These are phyloP conservation scores for Lachancea fermentati DNA, from an alignment of 805 yeast genomes.

Conservation along the genomic window DNA sequence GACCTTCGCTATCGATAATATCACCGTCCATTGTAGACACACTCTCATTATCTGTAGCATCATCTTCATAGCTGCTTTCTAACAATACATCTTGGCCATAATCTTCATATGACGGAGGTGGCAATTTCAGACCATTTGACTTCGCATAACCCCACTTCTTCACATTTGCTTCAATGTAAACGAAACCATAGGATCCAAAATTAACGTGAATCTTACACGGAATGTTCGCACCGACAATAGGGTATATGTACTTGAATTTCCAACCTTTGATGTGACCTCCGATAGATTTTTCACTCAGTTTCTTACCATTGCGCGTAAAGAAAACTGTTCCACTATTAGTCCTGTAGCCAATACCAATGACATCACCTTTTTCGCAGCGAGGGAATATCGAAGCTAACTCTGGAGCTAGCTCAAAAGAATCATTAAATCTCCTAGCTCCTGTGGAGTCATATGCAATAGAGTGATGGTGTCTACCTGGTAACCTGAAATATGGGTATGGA, in stretches of 20 bases:
- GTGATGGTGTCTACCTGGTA: conserved; percentile 86
- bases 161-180: conserved; percentile 86
- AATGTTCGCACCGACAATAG: conserved; percentile 84
- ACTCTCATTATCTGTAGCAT: conserved; percentile 32
- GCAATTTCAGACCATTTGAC: conserved; percentile 76
- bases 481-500: conserved; percentile 89
- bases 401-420: conserved; percentile 52
- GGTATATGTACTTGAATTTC: conserved; percentile 66
- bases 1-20: conserved; percentile 26
- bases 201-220: conserved; percentile 82
- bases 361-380: conserved; percentile 71
- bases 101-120: conserved; percentile 89
- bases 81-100: conserved; percentile 72
- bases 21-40: conserved; percentile 25
- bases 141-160: conserved; percentile 97
- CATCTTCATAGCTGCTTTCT: conserved; percentile 55
- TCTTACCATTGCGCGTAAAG: conserved; percentile 92
- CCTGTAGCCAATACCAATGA: conserved; percentile 86
- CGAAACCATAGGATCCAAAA: conserved; percentile 85
- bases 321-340: conserved; percentile 80
- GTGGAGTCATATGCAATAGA: conserved; percentile 84
- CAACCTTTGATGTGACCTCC: conserved; percentile 77
- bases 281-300: conserved; percentile 70
- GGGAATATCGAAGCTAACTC: conserved; percentile 54
- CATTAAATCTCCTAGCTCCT: conserved; percentile 75